Evolutionary conservation across 768 basidiomycete species (phyloP).

Genomic region (Lactarius quietus): DNA sequence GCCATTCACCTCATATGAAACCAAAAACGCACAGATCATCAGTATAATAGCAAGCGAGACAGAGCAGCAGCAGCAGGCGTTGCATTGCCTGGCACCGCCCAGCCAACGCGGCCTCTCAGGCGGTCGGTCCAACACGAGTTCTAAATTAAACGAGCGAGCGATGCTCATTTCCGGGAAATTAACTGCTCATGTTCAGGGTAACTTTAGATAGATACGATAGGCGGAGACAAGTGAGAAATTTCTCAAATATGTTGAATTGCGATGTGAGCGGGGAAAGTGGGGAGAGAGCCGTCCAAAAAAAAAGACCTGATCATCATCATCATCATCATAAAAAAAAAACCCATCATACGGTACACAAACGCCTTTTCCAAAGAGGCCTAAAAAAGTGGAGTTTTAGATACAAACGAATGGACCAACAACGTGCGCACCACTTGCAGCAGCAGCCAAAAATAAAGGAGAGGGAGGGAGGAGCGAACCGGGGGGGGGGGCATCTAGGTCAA

Average conservation of each 20-base stretch:
- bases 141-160: no score
- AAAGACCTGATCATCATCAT: constrained; percentile 22
- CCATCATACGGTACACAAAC: constrained; percentile 16
- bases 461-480: background rate
- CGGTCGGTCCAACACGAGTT: no score
- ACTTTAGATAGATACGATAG: background rate
- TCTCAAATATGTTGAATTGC: background rate
- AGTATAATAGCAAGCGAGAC: no score
- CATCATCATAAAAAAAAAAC: constrained; percentile 12
- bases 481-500: background rate
- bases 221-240: no score
- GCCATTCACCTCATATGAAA: no score
- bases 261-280: background rate
- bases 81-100: no score
- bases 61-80: no score
- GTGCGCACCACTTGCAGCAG: constrained; percentile 12
- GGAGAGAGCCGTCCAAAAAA: constrained; percentile 9
- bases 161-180: no score
- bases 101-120: no score
- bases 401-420: background rate
- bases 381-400: constrained; percentile 9
- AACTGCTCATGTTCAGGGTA: no score
- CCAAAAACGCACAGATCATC: no score
- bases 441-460: background rate
- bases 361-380: constrained; percentile 15